Conservation (phyloP, 495 filamentous ascomycete genomes). For the Barbatosphaeria neglecta region DNA sequence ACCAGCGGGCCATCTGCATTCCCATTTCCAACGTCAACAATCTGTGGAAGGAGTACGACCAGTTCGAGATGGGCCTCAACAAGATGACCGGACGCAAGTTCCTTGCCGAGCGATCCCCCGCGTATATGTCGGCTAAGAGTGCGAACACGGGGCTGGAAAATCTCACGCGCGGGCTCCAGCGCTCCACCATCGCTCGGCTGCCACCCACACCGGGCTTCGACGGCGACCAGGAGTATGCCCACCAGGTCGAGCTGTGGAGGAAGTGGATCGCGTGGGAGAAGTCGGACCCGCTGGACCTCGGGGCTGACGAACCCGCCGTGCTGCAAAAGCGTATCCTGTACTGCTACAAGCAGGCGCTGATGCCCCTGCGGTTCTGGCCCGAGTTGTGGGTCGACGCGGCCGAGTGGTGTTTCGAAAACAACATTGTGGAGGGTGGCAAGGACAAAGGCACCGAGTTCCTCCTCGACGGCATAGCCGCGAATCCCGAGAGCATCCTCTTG, state of each 20-base stretch:
- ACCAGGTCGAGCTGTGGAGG: constrained; percentile 87
- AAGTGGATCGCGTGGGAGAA: constrained; percentile 93
- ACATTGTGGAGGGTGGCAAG: constrained; percentile 50
- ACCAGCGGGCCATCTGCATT: constrained; percentile 76
- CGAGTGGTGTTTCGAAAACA: constrained; percentile 81
- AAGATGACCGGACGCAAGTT: constrained; percentile 87
- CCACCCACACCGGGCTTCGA: constrained; percentile 79
- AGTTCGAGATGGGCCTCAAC: constrained; percentile 85
- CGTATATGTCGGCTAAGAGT: constrained; percentile 87
- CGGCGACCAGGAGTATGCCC: constrained; percentile 71
- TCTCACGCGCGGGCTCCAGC: constrained; percentile 63
- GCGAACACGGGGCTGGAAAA: constrained; percentile 75
- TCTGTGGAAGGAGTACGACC: constrained; percentile 94
- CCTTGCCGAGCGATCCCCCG: constrained; percentile 77
- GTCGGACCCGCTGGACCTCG: constrained; percentile 74
- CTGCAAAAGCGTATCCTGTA: constrained; percentile 73
- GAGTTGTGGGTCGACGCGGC: constrained; percentile 93
- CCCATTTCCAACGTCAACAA: constrained; percentile 68
- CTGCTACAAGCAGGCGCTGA: constrained; percentile 86
- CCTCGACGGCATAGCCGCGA: constrained; percentile 68
- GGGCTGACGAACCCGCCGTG: constrained; percentile 56
- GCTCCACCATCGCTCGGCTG: constrained; percentile 65
- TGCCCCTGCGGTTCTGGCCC: constrained; percentile 87
- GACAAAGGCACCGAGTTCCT: constrained; percentile 54
- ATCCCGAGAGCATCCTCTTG: constrained; percentile 84